Evolutionary conservation across 2,329 filamentous ascomycete species (phyloP).

Genomic region (Beauveria caledonica): DNA sequence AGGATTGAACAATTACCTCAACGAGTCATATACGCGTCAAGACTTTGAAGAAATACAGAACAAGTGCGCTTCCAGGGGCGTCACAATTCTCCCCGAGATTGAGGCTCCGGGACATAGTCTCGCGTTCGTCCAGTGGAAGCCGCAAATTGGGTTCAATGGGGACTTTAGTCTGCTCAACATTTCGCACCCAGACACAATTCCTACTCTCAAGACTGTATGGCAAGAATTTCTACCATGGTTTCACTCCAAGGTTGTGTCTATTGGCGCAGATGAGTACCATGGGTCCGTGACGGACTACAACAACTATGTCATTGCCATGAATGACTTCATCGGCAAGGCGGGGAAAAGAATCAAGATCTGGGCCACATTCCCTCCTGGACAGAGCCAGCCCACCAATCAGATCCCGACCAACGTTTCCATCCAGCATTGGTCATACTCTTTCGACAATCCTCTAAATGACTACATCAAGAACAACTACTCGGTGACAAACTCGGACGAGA

Average conservation of each 20-base stretch:
- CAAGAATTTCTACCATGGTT: conserved; percentile 47
- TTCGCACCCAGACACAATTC: conserved; percentile 41
- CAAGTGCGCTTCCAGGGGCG: conserved; percentile 43
- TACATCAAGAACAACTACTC: conserved; percentile 18
- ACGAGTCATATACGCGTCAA: conserved; percentile 45
- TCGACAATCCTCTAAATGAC: conserved; percentile 16
- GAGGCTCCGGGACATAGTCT: conserved; percentile 51
- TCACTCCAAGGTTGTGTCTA: conserved; percentile 43
- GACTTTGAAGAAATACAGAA: conserved; percentile 45
- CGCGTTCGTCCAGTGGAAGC: conserved; percentile 50
- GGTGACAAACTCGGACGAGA: conserved; percentile 20
- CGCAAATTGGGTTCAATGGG: conserved; percentile 38
- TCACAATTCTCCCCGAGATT: conserved; percentile 52
- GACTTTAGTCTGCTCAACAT: conserved; percentile 39
- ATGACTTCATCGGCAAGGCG: conserved; percentile 35
- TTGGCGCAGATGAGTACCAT: conserved; percentile 48
- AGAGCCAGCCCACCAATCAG: not conserved
- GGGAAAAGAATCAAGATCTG: conserved; percentile 41
- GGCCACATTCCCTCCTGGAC: conserved; percentile 33
- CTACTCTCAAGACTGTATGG: conserved; percentile 44
- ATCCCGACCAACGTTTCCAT: conserved; percentile 15
- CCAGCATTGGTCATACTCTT: conserved; percentile 29
- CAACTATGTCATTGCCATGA: conserved; percentile 35
- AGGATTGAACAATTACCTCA: conserved; percentile 41
- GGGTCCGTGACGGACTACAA: conserved; percentile 40